phyloP scores from a whole-genome alignment of 1,284 basidiomycete genomes.

The Puccinia triticina region DNA sequence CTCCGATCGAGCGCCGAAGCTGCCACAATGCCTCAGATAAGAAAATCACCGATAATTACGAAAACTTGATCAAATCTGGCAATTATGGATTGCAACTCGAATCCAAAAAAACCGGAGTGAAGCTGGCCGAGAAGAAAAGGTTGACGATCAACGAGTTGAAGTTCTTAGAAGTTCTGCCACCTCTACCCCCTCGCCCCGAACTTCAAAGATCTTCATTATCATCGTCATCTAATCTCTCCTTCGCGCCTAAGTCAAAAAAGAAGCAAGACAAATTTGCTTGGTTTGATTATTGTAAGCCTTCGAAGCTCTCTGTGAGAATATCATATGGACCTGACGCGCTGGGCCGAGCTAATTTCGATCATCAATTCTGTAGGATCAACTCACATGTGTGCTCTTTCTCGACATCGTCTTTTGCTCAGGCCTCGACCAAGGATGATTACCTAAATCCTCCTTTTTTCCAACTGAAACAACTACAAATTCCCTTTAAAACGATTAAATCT shows the following conservation, averaged over 20 bases:
- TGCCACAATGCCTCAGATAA: neutral
- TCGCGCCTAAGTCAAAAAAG: neutral
- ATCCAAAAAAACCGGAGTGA: slow-evolving; percentile 17
- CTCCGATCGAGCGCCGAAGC: neutral
- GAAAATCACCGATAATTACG: neutral
- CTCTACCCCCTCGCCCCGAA: slow-evolving; percentile 7
- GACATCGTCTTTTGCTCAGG: neutral
- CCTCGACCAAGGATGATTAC: neutral
- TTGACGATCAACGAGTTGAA: slow-evolving; percentile 10
- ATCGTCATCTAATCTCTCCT: neutral
- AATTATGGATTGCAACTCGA: neutral
- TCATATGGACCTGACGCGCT: neutral
- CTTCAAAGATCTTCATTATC: neutral
- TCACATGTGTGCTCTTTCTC: neutral
- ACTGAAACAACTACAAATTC: no score
- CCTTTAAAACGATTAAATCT: no score
- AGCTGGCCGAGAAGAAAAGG: slow-evolving; percentile 2
- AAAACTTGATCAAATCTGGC: neutral
- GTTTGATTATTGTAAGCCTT: slow-evolving; percentile 25
- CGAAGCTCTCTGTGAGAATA: neutral
- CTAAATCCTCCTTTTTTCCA: neutral
- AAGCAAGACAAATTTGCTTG: slow-evolving; percentile 28
- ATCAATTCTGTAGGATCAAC: neutral
- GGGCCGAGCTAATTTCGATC: neutral
- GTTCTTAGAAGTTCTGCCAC: slow-evolving; percentile 10